These are phyloP conservation scores for Diaporthe sp. DNA, from an alignment of 2,329 filamentous ascomycete genomes.

Conservation along the genomic window DNA sequence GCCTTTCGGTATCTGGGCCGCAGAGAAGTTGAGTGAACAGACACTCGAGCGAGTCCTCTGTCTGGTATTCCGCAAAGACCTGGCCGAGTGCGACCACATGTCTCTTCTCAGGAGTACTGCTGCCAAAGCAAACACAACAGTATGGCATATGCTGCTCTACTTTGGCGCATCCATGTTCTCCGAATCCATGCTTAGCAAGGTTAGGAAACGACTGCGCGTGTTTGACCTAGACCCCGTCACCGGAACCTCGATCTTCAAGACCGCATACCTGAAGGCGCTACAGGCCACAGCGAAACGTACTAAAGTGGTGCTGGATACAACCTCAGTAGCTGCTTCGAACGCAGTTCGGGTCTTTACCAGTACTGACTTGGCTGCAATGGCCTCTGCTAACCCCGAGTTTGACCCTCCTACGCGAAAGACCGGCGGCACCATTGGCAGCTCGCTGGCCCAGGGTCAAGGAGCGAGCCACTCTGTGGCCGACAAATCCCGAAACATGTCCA, in stretches of 20 bases:
- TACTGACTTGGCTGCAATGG: conserved; percentile 25
- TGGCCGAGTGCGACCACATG: conserved; percentile 32
- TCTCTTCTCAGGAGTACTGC: conserved; percentile 26
- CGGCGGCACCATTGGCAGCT: neutral
- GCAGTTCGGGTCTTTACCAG: neutral
- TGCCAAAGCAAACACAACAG: conserved; percentile 15
- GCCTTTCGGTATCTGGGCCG: conserved; percentile 36
- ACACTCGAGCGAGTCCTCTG: conserved; percentile 25
- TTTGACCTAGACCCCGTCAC: conserved; percentile 24
- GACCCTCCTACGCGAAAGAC: conserved; percentile 14
- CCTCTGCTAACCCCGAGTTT: conserved; percentile 37
- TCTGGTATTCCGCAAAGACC: conserved; percentile 25
- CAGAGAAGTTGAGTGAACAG: conserved; percentile 8
- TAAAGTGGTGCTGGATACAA: conserved; percentile 22
- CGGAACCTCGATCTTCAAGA: conserved; percentile 11
- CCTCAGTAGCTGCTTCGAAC: neutral
- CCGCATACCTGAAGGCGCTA: conserved; percentile 24
- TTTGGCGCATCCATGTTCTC: conserved; percentile 36
- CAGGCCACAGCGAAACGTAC: conserved; percentile 6
- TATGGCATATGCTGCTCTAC: conserved; percentile 25
- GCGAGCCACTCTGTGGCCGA: neutral
- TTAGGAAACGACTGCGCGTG: conserved; percentile 34
- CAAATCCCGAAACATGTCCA: neutral
- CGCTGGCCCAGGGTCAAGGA: neutral
- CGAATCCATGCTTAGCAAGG: conserved; percentile 14